Evolutionary conservation across 2,329 filamentous ascomycete species (phyloP).

Genomic region (Colletotrichum aenigma): DNA sequence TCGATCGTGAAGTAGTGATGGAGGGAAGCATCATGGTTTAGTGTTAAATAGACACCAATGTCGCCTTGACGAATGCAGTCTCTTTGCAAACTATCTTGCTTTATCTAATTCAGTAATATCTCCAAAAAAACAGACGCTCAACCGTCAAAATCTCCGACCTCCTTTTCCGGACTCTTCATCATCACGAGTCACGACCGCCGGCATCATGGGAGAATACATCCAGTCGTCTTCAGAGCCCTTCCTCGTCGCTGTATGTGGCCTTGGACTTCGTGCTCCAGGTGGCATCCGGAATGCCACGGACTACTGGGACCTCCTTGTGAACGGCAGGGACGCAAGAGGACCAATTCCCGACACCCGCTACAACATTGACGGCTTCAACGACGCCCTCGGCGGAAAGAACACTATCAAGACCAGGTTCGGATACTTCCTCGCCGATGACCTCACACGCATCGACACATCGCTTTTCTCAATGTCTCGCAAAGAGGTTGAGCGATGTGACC

Average conservation of each 20-base stretch:
- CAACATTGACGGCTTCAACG: background rate
- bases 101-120: background rate
- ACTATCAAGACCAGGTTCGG: background rate
- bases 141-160: background rate
- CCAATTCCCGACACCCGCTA: background rate
- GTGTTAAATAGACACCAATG: background rate
- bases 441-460: conserved; percentile 25
- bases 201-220: background rate
- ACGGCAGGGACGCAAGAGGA: background rate
- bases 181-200: background rate
- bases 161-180: background rate
- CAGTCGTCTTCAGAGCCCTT: background rate
- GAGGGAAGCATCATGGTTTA: fast-evolving
- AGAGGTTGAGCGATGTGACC: conserved; percentile 24
- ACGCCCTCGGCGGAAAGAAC: background rate
- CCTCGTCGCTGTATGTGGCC: background rate
- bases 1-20: background rate
- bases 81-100: background rate
- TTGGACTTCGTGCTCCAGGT: background rate
- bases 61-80: background rate
- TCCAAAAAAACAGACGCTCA: background rate
- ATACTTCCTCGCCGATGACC: background rate
- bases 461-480: conserved; percentile 32
- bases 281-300: background rate
- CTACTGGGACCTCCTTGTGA: background rate